phyloP scores from a whole-genome alignment of 805 yeast species.

The Cephaloascus fragrans region DNA sequence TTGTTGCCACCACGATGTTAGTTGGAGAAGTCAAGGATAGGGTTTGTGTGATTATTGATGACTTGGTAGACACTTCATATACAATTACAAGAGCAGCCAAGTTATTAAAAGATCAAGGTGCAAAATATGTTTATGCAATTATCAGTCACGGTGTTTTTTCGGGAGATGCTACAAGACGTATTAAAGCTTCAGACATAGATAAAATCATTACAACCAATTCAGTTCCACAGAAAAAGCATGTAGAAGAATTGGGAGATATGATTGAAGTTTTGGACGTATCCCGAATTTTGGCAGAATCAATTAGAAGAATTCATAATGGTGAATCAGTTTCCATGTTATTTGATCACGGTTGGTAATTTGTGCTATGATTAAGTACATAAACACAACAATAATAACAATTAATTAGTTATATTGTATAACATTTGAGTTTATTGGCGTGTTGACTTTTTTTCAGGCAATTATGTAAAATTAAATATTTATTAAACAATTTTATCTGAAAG shows the following conservation, averaged over 20 bases:
- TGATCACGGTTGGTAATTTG: slow-evolving; percentile 59
- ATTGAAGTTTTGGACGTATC: slow-evolving; percentile 84
- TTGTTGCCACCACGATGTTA: slow-evolving; percentile 80
- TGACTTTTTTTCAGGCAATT: no score
- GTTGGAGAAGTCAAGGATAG: slow-evolving; percentile 90
- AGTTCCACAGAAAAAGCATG: slow-evolving; percentile 70
- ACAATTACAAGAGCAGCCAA: slow-evolving; percentile 91
- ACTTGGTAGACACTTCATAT: slow-evolving; percentile 85
- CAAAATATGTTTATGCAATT: slow-evolving; percentile 73
- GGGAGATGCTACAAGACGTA: slow-evolving; percentile 78
- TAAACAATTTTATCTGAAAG: no score
- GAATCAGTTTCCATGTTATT: slow-evolving; percentile 91
- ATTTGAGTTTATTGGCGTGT: no score
- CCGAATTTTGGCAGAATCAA: slow-evolving; percentile 85
- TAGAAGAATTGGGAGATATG: slow-evolving; percentile 39
- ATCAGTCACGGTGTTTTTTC: slow-evolving; percentile 91
- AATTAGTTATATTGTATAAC: no score
- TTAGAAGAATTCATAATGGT: slow-evolving; percentile 93
- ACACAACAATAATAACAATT: not conserved
- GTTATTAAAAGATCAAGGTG: slow-evolving; percentile 87
- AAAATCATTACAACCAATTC: slow-evolving; percentile 83
- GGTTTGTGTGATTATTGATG: slow-evolving; percentile 88
- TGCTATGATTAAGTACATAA: not conserved
- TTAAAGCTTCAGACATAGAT: slow-evolving; percentile 64
- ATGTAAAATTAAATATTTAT: no score